Base-by-base conservation (phyloP, 2,329 filamentous ascomycete species). In the Periconia digitata region DNA sequence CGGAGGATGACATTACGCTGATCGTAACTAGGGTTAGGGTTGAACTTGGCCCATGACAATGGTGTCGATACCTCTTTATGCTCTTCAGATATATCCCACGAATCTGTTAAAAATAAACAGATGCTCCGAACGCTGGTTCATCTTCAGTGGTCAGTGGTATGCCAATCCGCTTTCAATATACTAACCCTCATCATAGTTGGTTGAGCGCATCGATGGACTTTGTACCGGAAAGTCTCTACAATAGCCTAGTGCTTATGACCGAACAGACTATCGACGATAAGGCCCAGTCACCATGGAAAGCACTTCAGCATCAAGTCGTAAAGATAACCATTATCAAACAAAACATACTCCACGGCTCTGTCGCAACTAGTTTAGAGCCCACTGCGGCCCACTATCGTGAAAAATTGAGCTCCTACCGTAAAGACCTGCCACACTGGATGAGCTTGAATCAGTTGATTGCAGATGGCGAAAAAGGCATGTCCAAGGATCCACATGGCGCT, bases 271-370 rank as follows among this genome's bases (percentile, higher is more conserved):
- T 15, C 27, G 23, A 54, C 10, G 38, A 50, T 24, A 35, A 12
- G 1, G 37, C 47, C 0, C 47, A n/a, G n/a, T n/a, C n/a, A n/a
- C n/a, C n/a, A n/a, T n/a, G n/a, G n/a, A 44, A 50, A 35, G 51
- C 47, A 20, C 46, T 61, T 4, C 53, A 58, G 21, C 45, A 38
- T 13, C 50, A 61, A 46, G 49, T 54, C 18, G 46, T 56, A 13
- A 56, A 56, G 32, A 44, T 61, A 5, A 54, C 58, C 21, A 49
- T 57, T 23, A 58, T 61, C 34, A 60, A 61, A 27, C 51, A 51
- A 8, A 47, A 46, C 15, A 54, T 60, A 16, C 46, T 55, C 15
- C 53, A 49, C 27, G 43, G 35, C 17, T 20, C 44, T 8, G 49
- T 49, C 27, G 10, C 27, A 15, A 32, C n/a, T 13, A 10, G 27